Base-by-base conservation (phyloP, 164 flowering plant genomes). In the Dillenia turbinata region DNA sequence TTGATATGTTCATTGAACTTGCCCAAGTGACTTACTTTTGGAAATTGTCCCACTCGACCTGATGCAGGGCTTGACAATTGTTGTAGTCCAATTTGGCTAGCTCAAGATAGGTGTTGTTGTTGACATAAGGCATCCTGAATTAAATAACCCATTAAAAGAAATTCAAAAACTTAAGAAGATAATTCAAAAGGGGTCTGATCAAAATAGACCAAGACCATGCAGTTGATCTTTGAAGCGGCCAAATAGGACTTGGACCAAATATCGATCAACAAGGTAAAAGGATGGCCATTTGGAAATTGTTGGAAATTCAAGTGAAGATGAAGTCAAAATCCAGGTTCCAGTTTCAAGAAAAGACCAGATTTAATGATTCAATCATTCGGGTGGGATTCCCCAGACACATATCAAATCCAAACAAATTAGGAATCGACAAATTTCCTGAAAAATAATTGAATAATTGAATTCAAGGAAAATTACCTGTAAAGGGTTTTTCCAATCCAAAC, bases 401-500 rank as follows among this genome's bases (percentile, higher is more conserved):
- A 5, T 33, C 40, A 33, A 33, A 33, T 33, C 40, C 40, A 33
- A 33, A 33, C 40, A 33, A 33, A 33, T 33, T 33, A 19, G 22
- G 22, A 19, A 19, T 33, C 40, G 40, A 33, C 40, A 33, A 33
- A 33, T 33, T 45, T 17, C n/a, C 16, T 17, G 22, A 14, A 51
- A 57, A 12, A 17, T 43, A 58, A 48, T 15, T 16, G 19, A 8
- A 48, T 19, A 19, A 45, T 49, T 7, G 14, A 50, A 12, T 10
- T 33, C 7, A 0, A 60, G 46, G 11, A 49, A 54, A 12, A 56
- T 1, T 66, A 83, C 96, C 96, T 88, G 79, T 90, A 92, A n/a
- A 90, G 81, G 10, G 95, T 88, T 72, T 92, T 92, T 17, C 96
- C 99, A 44, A 95, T 95, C 99, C 99, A 95, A 0, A 89, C 86